Evolutionary conservation across 768 basidiomycete species (phyloP).

Genomic region (Kwoniella sp.): DNA sequence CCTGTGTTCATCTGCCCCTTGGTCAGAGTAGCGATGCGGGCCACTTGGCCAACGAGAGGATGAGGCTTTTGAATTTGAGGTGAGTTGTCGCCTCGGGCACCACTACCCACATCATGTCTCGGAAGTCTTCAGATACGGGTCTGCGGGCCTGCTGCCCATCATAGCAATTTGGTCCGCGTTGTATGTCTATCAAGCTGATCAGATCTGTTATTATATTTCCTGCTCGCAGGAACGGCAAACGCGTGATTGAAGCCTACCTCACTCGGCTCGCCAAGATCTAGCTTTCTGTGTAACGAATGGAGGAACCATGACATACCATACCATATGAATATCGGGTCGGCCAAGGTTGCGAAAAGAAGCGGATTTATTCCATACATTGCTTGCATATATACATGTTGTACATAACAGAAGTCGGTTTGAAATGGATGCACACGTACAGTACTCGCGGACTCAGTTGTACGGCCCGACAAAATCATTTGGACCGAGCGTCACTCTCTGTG

Average conservation of each 20-base stretch:
- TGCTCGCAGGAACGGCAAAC: slow-evolving; percentile 50
- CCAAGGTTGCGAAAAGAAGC: no score
- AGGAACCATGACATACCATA: no score
- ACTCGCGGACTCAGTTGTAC: no score
- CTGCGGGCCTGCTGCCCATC: neutral
- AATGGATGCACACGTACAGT: no score
- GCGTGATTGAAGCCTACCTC: slow-evolving; percentile 52
- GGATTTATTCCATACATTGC: no score
- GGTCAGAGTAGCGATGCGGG: slow-evolving; percentile 92
- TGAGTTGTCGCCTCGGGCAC: slow-evolving; percentile 6
- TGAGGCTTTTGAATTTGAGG: slow-evolving; percentile 76
- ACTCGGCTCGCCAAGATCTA: slow-evolving; percentile 27
- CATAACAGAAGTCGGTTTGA: no score
- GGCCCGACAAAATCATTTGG: no score
- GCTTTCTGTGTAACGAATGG: no score
- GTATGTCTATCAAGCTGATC: neutral
- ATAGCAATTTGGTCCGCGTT: no score
- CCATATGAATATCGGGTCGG: no score
- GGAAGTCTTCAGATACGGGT: neutral
- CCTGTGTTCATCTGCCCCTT: slow-evolving; percentile 89
- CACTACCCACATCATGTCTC: neutral
- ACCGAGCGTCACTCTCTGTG: no score
- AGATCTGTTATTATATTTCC: neutral
- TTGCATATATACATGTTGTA: no score
- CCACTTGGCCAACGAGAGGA: slow-evolving; percentile 90